phyloP scores from a whole-genome alignment of 2,329 filamentous ascomycete genomes.

The Pseudogymnoascus sp. region DNA sequence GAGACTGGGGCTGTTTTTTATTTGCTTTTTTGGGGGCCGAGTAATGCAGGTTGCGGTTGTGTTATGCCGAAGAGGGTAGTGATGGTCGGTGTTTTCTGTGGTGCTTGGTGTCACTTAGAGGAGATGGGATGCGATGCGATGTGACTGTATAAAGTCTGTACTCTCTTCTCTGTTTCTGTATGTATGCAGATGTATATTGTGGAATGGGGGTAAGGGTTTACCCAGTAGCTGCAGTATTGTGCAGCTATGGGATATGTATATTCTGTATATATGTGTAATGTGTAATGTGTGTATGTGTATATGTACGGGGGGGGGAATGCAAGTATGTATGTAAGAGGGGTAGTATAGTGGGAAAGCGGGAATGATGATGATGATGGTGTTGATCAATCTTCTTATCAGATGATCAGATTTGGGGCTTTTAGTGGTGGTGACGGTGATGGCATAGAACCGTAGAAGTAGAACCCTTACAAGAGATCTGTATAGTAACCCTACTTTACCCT shows the following conservation, averaged over 20 bases:
- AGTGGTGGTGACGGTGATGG: background rate
- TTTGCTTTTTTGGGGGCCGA: background rate
- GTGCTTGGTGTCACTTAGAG: background rate
- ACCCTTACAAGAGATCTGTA: background rate
- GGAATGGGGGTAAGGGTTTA: background rate
- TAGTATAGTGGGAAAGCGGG: background rate
- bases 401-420: background rate
- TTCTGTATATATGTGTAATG: background rate
- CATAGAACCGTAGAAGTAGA: background rate
- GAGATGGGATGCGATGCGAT: background rate
- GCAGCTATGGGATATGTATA: background rate
- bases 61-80: background rate
- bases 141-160: background rate
- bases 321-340: no score
- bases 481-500: background rate
- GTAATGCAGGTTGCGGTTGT: background rate
- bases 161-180: background rate
- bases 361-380: background rate
- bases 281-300: background rate
- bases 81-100: background rate
- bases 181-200: background rate
- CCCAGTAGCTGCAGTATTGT: background rate
- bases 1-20: background rate
- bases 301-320: background rate
- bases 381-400: background rate